Conservation (phyloP, 495 filamentous ascomycete species). For the Bacidia gigantensis region DNA sequence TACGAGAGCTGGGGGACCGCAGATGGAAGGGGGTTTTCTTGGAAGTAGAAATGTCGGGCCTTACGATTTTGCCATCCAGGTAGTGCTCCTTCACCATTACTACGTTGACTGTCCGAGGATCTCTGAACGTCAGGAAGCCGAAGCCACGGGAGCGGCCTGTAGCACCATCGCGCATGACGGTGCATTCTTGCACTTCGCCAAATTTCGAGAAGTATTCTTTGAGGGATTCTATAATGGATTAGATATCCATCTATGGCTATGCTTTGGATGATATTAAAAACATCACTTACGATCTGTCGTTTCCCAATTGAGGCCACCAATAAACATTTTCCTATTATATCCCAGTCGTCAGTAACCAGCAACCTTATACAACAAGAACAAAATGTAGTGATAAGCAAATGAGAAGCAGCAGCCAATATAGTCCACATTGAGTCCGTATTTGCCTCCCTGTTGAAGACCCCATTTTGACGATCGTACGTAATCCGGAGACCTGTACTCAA, state of each 20-base stretch:
- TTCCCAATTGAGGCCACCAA: conserved; percentile 97
- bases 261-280: conserved; percentile 82
- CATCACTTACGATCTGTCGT: conserved; percentile 81
- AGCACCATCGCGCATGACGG: conserved; percentile 92
- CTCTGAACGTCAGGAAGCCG: conserved; percentile 94
- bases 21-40: conserved; percentile 9
- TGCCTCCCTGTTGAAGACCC: too few relatives aligned
- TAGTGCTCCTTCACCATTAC: conserved; percentile 99
- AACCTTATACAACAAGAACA: neutral
- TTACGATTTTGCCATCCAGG: conserved; percentile 94
- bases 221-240: conserved; percentile 89
- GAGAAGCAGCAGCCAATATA: neutral
- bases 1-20: conserved; percentile 1
- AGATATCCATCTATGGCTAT: too few relatives aligned
- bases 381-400: neutral
- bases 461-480: too few relatives aligned
- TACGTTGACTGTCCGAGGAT: conserved; percentile 93
- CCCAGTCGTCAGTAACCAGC: conserved; percentile 10
- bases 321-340: conserved; percentile 87
- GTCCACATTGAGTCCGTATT: neutral
- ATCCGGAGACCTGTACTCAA: too few relatives aligned
- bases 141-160: conserved; percentile 91
- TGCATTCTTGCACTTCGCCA: conserved; percentile 93
- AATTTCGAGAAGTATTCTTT: conserved; percentile 97
- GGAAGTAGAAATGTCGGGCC: conserved; percentile 21